Evolutionary conservation across 306 rosid species (phyloP).

Genomic region (Quercus dentata): DNA sequence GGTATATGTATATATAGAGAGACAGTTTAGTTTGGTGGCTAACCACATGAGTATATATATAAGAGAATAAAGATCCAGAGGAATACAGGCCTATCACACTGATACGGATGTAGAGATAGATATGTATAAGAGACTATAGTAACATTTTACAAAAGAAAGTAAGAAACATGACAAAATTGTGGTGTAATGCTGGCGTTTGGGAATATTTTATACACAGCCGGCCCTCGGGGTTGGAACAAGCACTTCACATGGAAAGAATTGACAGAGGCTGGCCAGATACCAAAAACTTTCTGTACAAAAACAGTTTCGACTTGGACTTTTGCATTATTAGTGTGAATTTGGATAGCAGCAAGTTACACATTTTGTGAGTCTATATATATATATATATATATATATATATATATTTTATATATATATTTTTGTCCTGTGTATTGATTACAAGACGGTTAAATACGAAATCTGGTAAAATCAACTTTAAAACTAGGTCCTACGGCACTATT

Average conservation of each 20-base stretch:
- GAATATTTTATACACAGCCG: neutral
- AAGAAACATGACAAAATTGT: neutral
- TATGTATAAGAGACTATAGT: neutral
- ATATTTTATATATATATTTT: too few species aligned
- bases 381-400: too few species aligned
- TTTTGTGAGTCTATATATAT: too few species aligned
- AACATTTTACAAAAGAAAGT: neutral
- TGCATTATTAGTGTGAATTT: too few species aligned
- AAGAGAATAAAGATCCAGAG: neutral
- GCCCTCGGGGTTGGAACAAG: neutral
- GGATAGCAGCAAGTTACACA: too few species aligned
- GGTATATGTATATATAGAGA: neutral
- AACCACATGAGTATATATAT: neutral
- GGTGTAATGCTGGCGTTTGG: neutral
- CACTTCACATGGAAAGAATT: neutral
- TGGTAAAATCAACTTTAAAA: too few species aligned
- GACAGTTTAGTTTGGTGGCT: neutral
- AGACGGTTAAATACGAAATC: too few species aligned
- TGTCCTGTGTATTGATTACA: accelerated
- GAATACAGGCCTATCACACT: neutral
- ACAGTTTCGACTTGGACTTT: too few species aligned
- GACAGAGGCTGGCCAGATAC: neutral
- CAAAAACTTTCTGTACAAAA: too few species aligned
- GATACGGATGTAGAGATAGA: too few species aligned
- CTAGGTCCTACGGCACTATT: too few species aligned